These are phyloP conservation scores for Kernera saxatilis DNA, from an alignment of 345 rosid species.

Conservation along the genomic window DNA sequence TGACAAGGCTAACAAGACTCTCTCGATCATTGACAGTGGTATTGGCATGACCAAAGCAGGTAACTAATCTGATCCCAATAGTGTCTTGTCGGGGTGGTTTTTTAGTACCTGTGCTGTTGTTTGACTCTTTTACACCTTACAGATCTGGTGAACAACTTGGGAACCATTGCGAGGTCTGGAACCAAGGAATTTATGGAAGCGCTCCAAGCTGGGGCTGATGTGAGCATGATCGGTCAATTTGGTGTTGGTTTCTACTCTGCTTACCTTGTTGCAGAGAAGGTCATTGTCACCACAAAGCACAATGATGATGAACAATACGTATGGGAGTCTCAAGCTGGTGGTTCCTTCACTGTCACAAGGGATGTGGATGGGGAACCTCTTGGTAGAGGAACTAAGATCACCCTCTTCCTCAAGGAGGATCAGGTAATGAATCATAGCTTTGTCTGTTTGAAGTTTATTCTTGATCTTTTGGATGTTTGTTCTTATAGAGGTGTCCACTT, in stretches of 20 bases:
- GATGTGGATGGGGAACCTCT: slow-evolving; percentile 71
- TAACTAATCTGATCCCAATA: not conserved
- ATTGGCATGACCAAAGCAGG: slow-evolving; percentile 92
- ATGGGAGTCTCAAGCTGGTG: slow-evolving; percentile 98
- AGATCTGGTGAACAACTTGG: slow-evolving; percentile 86
- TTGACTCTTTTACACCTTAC: not conserved
- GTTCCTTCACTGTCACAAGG: slow-evolving; percentile 78
- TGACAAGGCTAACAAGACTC: slow-evolving; percentile 66
- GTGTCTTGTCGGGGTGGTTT: not conserved
- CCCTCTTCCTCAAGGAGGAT: slow-evolving; percentile 74
- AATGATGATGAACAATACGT: slow-evolving; percentile 80
- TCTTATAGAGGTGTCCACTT: not conserved
- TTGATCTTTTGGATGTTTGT: not conserved
- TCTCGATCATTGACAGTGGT: slow-evolving; percentile 74
- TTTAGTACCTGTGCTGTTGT: not conserved
- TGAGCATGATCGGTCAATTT: slow-evolving; percentile 91
- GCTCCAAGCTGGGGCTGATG: slow-evolving; percentile 87
- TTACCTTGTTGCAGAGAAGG: slow-evolving; percentile 84
- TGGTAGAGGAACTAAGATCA: slow-evolving; percentile 87
- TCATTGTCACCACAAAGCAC: slow-evolving; percentile 73
- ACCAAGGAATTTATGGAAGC: slow-evolving; percentile 96
- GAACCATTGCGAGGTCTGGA: slow-evolving; percentile 89
- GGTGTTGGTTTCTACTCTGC: slow-evolving; percentile 96
- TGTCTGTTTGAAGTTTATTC: not conserved
- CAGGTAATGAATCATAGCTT: slow-evolving; percentile 36